Evolutionary conservation across 192 early-diverging fungal genomes (phyloP).

Genomic region (Backusella psychrophila): DNA sequence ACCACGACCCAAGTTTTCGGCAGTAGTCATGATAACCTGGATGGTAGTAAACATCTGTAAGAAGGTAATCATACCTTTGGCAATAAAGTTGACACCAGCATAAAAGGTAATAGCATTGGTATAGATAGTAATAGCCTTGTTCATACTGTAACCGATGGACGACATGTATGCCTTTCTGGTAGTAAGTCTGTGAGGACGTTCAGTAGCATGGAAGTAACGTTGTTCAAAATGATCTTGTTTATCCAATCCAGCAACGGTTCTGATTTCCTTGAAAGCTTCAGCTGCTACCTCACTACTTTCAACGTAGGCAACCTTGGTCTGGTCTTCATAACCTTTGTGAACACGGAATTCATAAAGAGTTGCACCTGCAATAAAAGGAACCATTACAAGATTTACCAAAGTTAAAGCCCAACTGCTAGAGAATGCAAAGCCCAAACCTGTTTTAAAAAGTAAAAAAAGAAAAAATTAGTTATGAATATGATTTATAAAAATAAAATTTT

Average conservation of each 20-base stretch:
- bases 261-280: constrained; percentile 81
- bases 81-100: constrained; percentile 47
- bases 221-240: constrained; percentile 68
- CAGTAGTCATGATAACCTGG: constrained; percentile 20
- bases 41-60: constrained; percentile 19
- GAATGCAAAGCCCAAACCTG: constrained; percentile 60
- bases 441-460: not conserved
- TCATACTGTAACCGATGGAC: constrained; percentile 69
- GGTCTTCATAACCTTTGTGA: constrained; percentile 55
- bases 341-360: constrained; percentile 48
- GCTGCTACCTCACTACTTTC: constrained; percentile 74
- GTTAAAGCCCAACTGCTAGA: constrained; percentile 77
- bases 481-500: not conserved
- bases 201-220: constrained; percentile 59
- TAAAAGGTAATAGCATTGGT: constrained; percentile 74
- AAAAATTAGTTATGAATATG: not conserved
- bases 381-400: constrained; percentile 61
- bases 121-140: constrained; percentile 66
- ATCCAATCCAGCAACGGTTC: constrained; percentile 80
- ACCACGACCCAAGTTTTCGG: constrained; percentile 57
- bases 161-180: constrained; percentile 58
- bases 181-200: constrained; percentile 66
- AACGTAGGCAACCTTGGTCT: constrained; percentile 72
- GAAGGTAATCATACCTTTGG: constrained; percentile 17
- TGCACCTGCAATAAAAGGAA: constrained; percentile 57